Base-by-base conservation (phyloP, 495 filamentous ascomycete species). In the Penicillium herquei region DNA sequence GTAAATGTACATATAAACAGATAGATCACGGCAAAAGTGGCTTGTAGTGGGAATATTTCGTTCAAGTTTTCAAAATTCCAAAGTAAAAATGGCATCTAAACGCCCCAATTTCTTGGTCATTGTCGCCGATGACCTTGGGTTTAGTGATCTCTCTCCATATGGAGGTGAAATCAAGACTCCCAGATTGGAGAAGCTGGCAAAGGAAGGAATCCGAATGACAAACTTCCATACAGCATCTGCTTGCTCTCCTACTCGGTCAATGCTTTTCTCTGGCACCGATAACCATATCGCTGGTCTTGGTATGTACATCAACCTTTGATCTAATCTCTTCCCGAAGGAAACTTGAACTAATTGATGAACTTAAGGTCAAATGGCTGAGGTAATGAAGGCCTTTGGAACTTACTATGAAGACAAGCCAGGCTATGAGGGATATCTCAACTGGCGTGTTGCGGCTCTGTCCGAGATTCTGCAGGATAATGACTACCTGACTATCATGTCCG, bases 151-250 rank as follows among this genome's bases (percentile, higher is more conserved):
- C n/a, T 45, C 49, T 13, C 42, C 46, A 12, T 73, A 55, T 53
- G 70, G 69, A 34, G 40, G 48, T 21, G 71, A 75, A 49, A 75
- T 73, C 40, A 12, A 59, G 14, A 71, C 70, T 0, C 70, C 71
- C 1, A 51, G 59, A 33, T 39, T 75, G 26, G 79, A 85, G 58
- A 70, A 74, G 33, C 68, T 87, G 5, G 81, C 84, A 8, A 60
- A 76, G 50, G 61, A 72, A n/a, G 82, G 82, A 9, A 65, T 86
- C 11, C 78, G 79, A 26, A 82, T 86, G 58, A 84, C 83, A 0
- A 77, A 85, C 55, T 85, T 84, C 66, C 83, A 87, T 59, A 79
- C 83, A 7, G 82, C 84, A 7, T 81, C 68, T 9, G 62, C 71
- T 30, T 74, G 71, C 43, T 70, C 66, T 8, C 66, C 69, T 2